These are phyloP conservation scores for Clathrospora elynae DNA, from an alignment of 2,329 filamentous ascomycete species.

Conservation along the genomic window DNA sequence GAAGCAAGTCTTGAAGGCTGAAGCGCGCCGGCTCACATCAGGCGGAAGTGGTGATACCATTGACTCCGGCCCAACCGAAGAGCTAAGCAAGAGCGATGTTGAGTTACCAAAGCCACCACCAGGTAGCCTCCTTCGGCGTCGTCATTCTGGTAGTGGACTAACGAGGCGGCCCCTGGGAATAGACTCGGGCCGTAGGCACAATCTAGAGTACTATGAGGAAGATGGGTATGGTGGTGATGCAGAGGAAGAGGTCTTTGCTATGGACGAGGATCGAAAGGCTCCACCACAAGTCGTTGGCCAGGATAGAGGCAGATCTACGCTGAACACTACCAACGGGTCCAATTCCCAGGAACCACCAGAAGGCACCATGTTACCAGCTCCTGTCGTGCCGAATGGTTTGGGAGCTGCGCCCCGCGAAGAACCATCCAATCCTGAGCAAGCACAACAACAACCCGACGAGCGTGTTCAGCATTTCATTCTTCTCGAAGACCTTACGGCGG, in stretches of 20 bases:
- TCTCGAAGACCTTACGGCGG: constrained; percentile 91
- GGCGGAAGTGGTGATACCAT: constrained; percentile 20
- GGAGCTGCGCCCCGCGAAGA: constrained; percentile 16
- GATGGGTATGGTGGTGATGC: constrained; percentile 83
- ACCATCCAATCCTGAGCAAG: constrained; percentile 52
- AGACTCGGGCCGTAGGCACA: constrained; percentile 65
- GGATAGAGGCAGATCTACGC: constrained; percentile 7
- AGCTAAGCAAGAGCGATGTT: constrained; percentile 6
- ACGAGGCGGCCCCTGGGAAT: constrained; percentile 74
- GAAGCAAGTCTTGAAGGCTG: constrained; percentile 51
- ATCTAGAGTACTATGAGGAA: constrained; percentile 89
- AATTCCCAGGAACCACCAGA: constrained; percentile 12
- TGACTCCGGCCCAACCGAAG: constrained; percentile 16
- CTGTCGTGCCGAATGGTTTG: constrained; percentile 27
- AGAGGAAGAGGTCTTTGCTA: constrained; percentile 71
- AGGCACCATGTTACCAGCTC: constrained; percentile 43
- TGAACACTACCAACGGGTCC: background rate
- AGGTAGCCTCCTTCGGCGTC: constrained; percentile 57
- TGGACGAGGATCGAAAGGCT: constrained; percentile 60
- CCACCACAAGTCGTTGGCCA: constrained; percentile 12
- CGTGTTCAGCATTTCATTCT: constrained; percentile 92
- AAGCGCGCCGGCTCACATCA: constrained; percentile 44
- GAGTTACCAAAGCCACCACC: constrained; percentile 39
- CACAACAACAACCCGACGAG: constrained; percentile 54
- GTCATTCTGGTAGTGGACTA: constrained; percentile 86